phyloP scores from a whole-genome alignment of 2,329 filamentous ascomycete species.

The Penicillium capsulatum region DNA sequence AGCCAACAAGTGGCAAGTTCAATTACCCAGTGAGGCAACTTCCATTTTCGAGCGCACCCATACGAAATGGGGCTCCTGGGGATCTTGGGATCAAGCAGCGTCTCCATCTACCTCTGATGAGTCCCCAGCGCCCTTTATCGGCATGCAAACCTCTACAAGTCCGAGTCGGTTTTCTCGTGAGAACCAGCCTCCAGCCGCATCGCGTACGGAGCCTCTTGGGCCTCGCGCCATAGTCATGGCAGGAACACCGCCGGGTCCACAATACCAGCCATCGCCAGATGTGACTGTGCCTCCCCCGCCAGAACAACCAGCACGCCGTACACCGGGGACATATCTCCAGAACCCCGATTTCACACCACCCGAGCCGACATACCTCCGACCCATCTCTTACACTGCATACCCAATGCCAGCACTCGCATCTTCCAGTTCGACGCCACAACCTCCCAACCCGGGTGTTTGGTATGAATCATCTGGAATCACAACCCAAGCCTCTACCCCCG shows the following conservation, averaged over 20 bases:
- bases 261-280: constrained; percentile 11
- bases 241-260: constrained; percentile 12
- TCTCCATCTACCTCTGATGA: constrained; percentile 30
- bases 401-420: constrained; percentile 12
- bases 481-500: constrained; percentile 28
- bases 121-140: constrained; percentile 19
- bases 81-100: constrained; percentile 40
- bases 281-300: constrained; percentile 16
- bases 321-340: constrained; percentile 18
- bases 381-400: constrained; percentile 20
- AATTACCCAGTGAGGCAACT: constrained; percentile 77
- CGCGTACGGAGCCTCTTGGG: constrained; percentile 9
- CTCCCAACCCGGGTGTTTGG: constrained; percentile 29
- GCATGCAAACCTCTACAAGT: constrained; percentile 16
- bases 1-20: constrained; percentile 82
- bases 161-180: constrained; percentile 17
- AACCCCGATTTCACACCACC: constrained; percentile 23
- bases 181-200: constrained; percentile 3
- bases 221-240: constrained; percentile 7
- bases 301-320: constrained; percentile 17
- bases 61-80: constrained; percentile 71
- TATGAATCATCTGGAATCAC: constrained; percentile 18
- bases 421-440: constrained; percentile 11
- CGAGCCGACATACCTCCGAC: constrained; percentile 33
- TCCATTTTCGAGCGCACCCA: constrained; percentile 73